Evolutionary conservation across 2,329 filamentous ascomycete genomes (phyloP), one percentile per base, ranked within the genome.

Genomic region (Grosmannia serpens): DNA sequence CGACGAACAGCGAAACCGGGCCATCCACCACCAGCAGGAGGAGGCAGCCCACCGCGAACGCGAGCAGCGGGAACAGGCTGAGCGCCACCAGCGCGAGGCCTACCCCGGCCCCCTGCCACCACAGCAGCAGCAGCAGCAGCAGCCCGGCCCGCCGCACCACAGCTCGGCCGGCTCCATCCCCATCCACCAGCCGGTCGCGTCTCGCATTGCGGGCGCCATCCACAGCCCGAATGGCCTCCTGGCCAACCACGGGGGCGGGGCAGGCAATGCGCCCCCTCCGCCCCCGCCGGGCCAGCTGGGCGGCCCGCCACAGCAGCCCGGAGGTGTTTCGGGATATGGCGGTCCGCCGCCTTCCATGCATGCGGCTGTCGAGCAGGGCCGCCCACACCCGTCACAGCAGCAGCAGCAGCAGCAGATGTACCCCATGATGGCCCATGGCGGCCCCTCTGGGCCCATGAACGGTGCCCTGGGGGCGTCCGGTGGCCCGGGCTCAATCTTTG

Each of bases 141-240:
- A 85, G 65, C 80, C 82, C 24, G 69, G 71, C 55, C 82, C 88
- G 61, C 84, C 87, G 29, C 90, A 94, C 68, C 91, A 96, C 71
- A 94, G 87, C 73, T 91, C 89, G 68, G 86, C 89, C 46, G 89
- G 87, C 59, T 90, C 91, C 3, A 89, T 96, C 58, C 90, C 91
- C 58, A 86, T 97, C 66, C 92, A 97, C 72, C 92, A 97, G 71
- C 92, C 92, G 6, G 91, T 96, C 60, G 92, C 92, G 62, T 84
- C 91, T 68, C 78, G 91, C 72, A 77, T 90, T 62, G 75, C 87
- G 59, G 87, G 85, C 63, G 87, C 89, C 56, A 95, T 96, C 59
- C 92, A 96, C 69, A 95, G 91, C 52, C 92, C 92, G 1, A 92
- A 94, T 64, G 92, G 92, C 10, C 79, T 97, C 41, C 82, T 97